Evolutionary conservation across 1,284 basidiomycete species (phyloP), one percentile per base, ranked within the genome.

Genomic region (Singerocomus rubriflavus): DNA sequence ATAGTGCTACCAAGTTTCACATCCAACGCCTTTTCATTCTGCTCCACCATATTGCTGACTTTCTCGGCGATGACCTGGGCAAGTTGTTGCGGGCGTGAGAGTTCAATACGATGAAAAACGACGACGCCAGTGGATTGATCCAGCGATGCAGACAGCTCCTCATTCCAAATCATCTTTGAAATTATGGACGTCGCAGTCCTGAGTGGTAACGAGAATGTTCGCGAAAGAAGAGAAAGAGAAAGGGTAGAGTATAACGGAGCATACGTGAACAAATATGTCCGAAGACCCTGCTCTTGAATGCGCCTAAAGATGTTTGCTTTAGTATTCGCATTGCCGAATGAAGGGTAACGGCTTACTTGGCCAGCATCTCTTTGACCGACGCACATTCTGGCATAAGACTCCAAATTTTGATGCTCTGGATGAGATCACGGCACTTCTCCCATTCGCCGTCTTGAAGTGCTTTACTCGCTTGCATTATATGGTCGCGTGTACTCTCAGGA

Each of bases 391-490:
- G 93, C 87, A 99, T 92, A 55, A 99, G 74, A 65, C 84, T 85
- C 97, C 97, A 99, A 48, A 99, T 95, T 75, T 98, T 98, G 78
- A 99, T 98, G 61, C 89, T 88, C 63, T 93, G 83, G 55, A 99
- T 85, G 47, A 99, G 77, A 66, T 98, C 93, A 47, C 89, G 83
- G 65, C 93, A 97, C 65, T 88, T 85, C 70, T 96, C 90, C 97
- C 97, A 99, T 64, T 99, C 93, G 43, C 97, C 96, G 56, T 90
- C 85, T 73, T 98, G 94, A 49, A 99, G 73, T 5, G 97, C 95
- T 74, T 95, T 97, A 72, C 90, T 91, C 5, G 97, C 97, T 72
- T 98, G 96, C 92, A 99, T 98, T 70, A 99, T 96, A 71, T 99
- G 96, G 69, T 99, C 97, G 38, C 96, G 78, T 45, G 96, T 99